phyloP scores from a whole-genome alignment of 352 stramenopile species.

The Aphanomyces euteiches region DNA sequence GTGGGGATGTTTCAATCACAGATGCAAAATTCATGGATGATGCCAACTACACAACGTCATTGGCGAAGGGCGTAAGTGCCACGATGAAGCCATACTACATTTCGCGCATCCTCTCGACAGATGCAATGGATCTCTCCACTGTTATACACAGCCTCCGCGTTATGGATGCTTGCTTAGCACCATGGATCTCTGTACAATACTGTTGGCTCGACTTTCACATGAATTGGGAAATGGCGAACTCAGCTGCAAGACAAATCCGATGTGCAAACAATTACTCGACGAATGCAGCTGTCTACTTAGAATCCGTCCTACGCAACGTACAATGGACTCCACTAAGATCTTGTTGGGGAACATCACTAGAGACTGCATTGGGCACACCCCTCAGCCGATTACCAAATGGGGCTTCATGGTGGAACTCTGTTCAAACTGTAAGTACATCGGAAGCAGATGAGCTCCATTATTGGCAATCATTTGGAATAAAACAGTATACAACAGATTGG shows the following conservation, averaged over 20 bases:
- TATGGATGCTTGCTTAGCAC: constrained; percentile 11
- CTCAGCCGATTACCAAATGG: neutral
- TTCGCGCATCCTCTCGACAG: neutral
- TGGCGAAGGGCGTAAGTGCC: neutral
- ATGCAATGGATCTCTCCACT: neutral
- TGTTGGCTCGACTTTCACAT: constrained; percentile 23
- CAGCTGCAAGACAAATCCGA: neutral
- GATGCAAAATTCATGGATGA: neutral
- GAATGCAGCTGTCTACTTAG: neutral
- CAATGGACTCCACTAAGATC: neutral
- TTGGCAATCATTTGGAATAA: constrained; percentile 2
- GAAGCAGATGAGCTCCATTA: neutral
- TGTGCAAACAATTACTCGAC: neutral
- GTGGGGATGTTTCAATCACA: neutral
- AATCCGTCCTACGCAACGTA: neutral
- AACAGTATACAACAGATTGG: neutral
- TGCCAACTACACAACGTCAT: constrained; percentile 1
- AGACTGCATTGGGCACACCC: neutral
- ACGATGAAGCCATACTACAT: neutral
- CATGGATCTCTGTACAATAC: constrained; percentile 22
- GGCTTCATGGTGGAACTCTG: neutral
- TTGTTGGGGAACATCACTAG: constrained; percentile 1
- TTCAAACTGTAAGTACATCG: neutral
- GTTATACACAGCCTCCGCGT: neutral
- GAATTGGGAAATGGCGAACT: constrained; percentile 1